Evolutionary conservation across 768 basidiomycete species (phyloP), one percentile per base, ranked within the genome.

Genomic region (Sarcodon aspratus): DNA sequence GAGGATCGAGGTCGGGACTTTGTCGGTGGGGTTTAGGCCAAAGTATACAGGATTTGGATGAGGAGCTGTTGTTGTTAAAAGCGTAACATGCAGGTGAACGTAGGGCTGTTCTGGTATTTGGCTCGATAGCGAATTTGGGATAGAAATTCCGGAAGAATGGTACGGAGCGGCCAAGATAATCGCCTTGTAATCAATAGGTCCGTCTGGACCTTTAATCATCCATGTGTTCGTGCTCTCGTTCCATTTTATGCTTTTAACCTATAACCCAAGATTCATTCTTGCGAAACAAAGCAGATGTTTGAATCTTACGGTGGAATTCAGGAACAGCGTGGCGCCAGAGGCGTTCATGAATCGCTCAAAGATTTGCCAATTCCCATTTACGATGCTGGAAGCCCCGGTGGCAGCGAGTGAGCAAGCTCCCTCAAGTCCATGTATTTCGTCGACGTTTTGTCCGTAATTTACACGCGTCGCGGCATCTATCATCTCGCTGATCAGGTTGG

Each of bases 101-200:
- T 95, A 96, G 17, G 82, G 79, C 54, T 87, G 84, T 35, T 69
- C 58, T 2, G 83, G 81, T 33, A 92, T 75, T 44, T 70, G 70
- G 3, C 69, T 62, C 5, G 74, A 59, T 32, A 84, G 61, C 13
- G 73, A 58, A 6, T 61, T 46, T 4, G 81, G 72, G 21, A 86
- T 61, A 6, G 59, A 57, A 53, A 89, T 83, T 11, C 65, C 66
- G 1, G 85, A 74, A 27, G 73, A 78, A 63, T 88, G 80, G 70
- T 80, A 86, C 2, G 95, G 95, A 1, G 90, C 82, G 2, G 93
- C 92, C 48, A 96, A 70, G 59, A 98, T 82, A 49, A 97, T 75
- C 2, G 79, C 80, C 59, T 75, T 78, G 61, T 89, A 93, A 38
- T 71, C 35, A 21, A 38, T 52, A 12, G 70, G 64, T 18, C 79